These are phyloP conservation scores for Lichtheimia corymbifera DNA, from an alignment of 371 early-diverging fungal genomes.

Conservation along the genomic window DNA sequence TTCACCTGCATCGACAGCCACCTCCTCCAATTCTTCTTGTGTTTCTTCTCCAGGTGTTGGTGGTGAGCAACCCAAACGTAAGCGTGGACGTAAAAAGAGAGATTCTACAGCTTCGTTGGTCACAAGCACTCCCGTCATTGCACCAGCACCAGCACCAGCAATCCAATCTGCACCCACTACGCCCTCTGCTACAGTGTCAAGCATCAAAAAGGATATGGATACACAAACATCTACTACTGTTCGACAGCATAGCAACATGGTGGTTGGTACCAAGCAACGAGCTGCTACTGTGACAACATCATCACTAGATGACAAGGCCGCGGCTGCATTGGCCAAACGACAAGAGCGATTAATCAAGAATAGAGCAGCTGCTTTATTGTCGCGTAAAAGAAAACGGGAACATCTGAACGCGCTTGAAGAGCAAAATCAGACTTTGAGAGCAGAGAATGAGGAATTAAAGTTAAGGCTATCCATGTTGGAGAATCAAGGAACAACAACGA, in stretches of 20 bases:
- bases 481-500: conserved; percentile 1
- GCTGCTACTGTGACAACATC: neutral
- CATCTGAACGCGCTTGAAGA: conserved; percentile 75
- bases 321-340: conserved; percentile 54
- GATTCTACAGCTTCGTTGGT: conserved; percentile 7
- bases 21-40: conserved; percentile 5
- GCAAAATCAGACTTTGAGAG: conserved; percentile 57
- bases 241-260: too few relatives aligned
- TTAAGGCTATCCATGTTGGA: conserved; percentile 5
- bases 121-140: conserved; percentile 14
- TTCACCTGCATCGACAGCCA: conserved; percentile 16
- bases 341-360: conserved; percentile 90
- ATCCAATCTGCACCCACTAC: neutral
- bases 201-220: neutral
- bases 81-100: conserved; percentile 48
- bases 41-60: neutral
- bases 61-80: conserved; percentile 36
- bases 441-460: conserved; percentile 60
- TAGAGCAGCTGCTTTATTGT: conserved; percentile 84
- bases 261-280: neutral
- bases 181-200: too few relatives aligned
- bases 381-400: conserved; percentile 89
- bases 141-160: conserved; percentile 35
- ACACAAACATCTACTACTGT: too few relatives aligned
- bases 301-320: neutral